Base-by-base conservation (phyloP, 1,139 yeast species). In the Kodamaea alishanica region DNA sequence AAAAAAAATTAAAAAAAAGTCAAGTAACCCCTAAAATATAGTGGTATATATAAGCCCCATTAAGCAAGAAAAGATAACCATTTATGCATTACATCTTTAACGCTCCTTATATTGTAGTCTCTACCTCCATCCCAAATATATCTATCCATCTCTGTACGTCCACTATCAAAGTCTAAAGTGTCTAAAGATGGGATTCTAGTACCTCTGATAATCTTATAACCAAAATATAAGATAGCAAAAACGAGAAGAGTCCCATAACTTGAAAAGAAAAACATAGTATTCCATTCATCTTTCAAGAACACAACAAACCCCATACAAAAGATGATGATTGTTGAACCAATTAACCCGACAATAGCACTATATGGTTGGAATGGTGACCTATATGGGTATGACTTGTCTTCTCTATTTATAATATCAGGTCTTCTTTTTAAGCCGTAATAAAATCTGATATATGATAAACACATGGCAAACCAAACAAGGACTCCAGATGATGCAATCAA, bases 381-480 rank as follows among this genome's bases (percentile, higher is more conserved):
- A 56, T 81, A 84, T 0, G 95, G 94, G 55, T 84, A 86, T n/a
- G 79, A 65, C 31, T 74, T 73, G 51, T 81, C 85, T 46, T 79
- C 71, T 47, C 88, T 63, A 40, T 73, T 67, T 29, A 81, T 76
- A 33, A 81, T 80, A 55, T 81, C 87, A 0, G 85, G 85, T 38
- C 94, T 64, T 38, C 75, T 60, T 48, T 77, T 70, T 43, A 87
- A 63, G 0, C 90, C 95, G 49, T 74, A 73, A 58, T 75, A 82
- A 52, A 85, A 87, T 39, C 96, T 62, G 26, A 85, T 61, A 53
- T 74, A 87, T 2, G 92, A 75, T 11, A 85, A 58, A 49, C 88
- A 81, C 84, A 87, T 83, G 5, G 90, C 86, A 41, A 81, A 77
- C 95, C 95, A 87, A 37, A 83, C 85, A 26, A 86, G 59, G 39